phyloP scores from a whole-genome alignment of 257 asterid species.

The Solanum sejunctum region DNA sequence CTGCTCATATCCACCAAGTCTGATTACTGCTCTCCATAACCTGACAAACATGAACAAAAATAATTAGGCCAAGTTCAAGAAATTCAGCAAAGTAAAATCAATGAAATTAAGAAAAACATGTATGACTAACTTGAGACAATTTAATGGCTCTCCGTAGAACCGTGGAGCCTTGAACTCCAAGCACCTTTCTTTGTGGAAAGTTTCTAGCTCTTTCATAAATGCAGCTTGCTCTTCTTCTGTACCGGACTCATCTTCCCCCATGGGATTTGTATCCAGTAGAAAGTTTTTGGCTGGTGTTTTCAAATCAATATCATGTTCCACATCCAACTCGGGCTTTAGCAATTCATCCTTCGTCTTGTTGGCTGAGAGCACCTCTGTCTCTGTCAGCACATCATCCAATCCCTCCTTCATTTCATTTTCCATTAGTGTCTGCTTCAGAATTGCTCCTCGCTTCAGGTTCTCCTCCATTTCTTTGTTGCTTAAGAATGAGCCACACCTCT shows the following conservation, averaged over 20 bases:
- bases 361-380: conserved; percentile 14
- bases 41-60: conserved; percentile 18
- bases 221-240: conserved; percentile 70
- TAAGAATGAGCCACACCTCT: conserved; percentile 6
- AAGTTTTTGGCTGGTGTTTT: conserved; percentile 34
- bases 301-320: conserved; percentile 10
- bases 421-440: not conserved
- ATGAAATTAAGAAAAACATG: not conserved
- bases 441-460: not conserved
- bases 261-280: conserved; percentile 40
- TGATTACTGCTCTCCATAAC: conserved; percentile 85
- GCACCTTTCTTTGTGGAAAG: conserved; percentile 55
- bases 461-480: not conserved
- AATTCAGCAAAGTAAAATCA: not conserved
- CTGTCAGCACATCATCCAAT: conserved; percentile 9
- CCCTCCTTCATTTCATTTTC: conserved; percentile 10
- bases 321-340: conserved; percentile 10
- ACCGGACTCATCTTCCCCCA: conserved; percentile 50
- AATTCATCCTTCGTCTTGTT: conserved; percentile 15
- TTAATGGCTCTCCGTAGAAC: conserved; percentile 75
- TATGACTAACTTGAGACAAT: conserved; percentile 69
- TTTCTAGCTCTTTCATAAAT: conserved; percentile 66
- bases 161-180: conserved; percentile 82
- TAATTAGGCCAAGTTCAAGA: not conserved
- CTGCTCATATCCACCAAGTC: conserved; percentile 95